Evolutionary conservation across 345 rosid species (phyloP).

Genomic region (Corchorus olitorius): DNA sequence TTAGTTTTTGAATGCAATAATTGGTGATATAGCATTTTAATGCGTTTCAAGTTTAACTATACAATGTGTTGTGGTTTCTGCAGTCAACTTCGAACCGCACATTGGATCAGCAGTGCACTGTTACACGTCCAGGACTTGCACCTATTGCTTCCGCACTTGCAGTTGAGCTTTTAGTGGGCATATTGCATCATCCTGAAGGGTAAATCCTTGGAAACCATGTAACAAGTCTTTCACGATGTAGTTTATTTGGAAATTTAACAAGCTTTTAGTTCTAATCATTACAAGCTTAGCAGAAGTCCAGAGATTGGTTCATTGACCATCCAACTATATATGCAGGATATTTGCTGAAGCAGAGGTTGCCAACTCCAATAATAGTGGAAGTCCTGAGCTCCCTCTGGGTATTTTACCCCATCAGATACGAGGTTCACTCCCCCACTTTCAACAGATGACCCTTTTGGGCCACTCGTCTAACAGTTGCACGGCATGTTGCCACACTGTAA

Average conservation of each 20-base stretch:
- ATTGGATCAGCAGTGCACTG: slow-evolving; percentile 97
- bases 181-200: slow-evolving; percentile 90
- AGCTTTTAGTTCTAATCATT: background rate
- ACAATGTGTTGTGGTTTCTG: slow-evolving; percentile 21
- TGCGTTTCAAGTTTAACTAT: slow-evolving; percentile 14
- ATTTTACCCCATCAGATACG: slow-evolving; percentile 94
- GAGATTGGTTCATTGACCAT: slow-evolving; percentile 3
- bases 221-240: slow-evolving; percentile 5
- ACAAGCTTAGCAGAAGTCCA: slow-evolving; percentile 7
- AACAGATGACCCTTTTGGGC: slow-evolving; percentile 81
- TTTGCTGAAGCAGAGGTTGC: slow-evolving; percentile 65
- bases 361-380: slow-evolving; percentile 42
- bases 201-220: slow-evolving; percentile 33
- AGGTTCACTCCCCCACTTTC: slow-evolving; percentile 80
- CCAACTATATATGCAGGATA: slow-evolving; percentile 44
- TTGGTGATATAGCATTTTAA: slow-evolving; percentile 2
- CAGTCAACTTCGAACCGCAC: slow-evolving; percentile 96
- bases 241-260: background rate
- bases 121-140: slow-evolving; percentile 94
- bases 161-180: slow-evolving; percentile 78
- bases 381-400: slow-evolving; percentile 73
- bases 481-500: slow-evolving; percentile 83
- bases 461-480: slow-evolving; percentile 86
- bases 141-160: slow-evolving; percentile 94
- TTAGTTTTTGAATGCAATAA: slow-evolving; percentile 7